phyloP scores from a whole-genome alignment of 1,139 yeast species.

The Lodderomyces orthopsilosis region DNA sequence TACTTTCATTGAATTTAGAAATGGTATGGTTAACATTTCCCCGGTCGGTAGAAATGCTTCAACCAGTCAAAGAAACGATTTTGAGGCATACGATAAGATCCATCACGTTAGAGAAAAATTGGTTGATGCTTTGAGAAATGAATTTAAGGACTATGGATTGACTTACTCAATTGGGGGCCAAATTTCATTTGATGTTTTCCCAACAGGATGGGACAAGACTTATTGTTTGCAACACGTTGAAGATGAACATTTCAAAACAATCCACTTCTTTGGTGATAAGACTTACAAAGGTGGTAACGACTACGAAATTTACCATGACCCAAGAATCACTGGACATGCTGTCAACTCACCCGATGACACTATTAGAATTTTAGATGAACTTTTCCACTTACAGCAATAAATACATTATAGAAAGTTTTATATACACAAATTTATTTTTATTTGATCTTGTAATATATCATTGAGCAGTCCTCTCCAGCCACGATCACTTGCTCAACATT shows the following conservation, averaged over 20 bases:
- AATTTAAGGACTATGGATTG: conserved; percentile 78
- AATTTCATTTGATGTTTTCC: conserved; percentile 98
- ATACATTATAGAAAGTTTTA: neutral
- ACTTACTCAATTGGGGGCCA: conserved; percentile 99
- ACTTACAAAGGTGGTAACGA: conserved; percentile 97
- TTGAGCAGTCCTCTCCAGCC: conserved; percentile 64
- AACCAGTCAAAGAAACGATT: conserved; percentile 88
- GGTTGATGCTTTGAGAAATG: conserved; percentile 78
- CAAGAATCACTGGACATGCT: conserved; percentile 93
- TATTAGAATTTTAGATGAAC: conserved; percentile 74
- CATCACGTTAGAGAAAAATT: conserved; percentile 77
- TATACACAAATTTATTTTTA: conserved; percentile 4
- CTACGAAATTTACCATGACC: conserved; percentile 89
- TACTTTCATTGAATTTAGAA: conserved; percentile 96
- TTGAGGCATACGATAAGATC: conserved; percentile 75
- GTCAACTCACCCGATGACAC: conserved; percentile 90
- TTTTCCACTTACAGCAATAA: conserved; percentile 48
- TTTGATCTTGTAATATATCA: conserved; percentile 52
- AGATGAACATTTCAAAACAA: conserved; percentile 75
- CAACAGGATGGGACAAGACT: conserved; percentile 99
- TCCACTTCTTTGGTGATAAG: conserved; percentile 99
- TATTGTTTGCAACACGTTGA: conserved; percentile 93
- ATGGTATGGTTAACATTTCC: conserved; percentile 97
- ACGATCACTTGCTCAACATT: conserved; percentile 52
- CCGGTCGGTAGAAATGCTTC: conserved; percentile 99